Conservation (phyloP, 441 rosid genomes). For the Populus hybrid region DNA sequence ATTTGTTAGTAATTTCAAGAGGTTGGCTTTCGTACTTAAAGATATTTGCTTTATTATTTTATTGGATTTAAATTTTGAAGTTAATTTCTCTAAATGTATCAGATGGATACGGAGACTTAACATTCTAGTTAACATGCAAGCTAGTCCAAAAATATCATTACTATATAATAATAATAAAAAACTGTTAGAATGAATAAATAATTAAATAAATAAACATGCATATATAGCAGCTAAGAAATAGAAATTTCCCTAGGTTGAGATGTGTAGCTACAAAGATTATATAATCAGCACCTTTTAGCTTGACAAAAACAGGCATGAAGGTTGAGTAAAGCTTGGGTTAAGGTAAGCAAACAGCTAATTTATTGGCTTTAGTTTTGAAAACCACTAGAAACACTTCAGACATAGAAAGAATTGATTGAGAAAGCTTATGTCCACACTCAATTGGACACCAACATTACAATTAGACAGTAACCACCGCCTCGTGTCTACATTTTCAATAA, state of each 20-base stretch:
- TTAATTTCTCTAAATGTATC: too few relatives aligned
- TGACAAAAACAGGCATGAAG: conserved; percentile 8
- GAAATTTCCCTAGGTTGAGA: background rate
- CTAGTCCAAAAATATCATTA: too few relatives aligned
- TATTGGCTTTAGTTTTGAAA: conserved; percentile 20
- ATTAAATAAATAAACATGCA: too few relatives aligned
- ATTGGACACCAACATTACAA: conserved; percentile 26
- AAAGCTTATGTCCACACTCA: conserved; percentile 18
- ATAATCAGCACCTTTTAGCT: conserved; percentile 3
- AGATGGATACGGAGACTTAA: too few relatives aligned
- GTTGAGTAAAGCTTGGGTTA: conserved; percentile 5
- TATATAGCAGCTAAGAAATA: background rate
- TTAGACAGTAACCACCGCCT: conserved; percentile 27
- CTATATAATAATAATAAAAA: too few relatives aligned
- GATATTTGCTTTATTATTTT: too few relatives aligned
- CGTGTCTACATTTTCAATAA: conserved; percentile 21
- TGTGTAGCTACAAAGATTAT: background rate
- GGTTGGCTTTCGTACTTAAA: too few relatives aligned
- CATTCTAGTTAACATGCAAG: too few relatives aligned
- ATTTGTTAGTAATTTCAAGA: too few relatives aligned
- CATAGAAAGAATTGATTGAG: conserved; percentile 36
- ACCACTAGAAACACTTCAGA: conserved; percentile 17
- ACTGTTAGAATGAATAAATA: too few relatives aligned
- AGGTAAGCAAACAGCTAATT: conserved; percentile 20
- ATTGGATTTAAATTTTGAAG: too few relatives aligned